Evolutionary conservation across 2,329 filamentous ascomycete genomes (phyloP), one percentile per base, ranked within the genome.

Genomic region (Colletotrichum graminicola): DNA sequence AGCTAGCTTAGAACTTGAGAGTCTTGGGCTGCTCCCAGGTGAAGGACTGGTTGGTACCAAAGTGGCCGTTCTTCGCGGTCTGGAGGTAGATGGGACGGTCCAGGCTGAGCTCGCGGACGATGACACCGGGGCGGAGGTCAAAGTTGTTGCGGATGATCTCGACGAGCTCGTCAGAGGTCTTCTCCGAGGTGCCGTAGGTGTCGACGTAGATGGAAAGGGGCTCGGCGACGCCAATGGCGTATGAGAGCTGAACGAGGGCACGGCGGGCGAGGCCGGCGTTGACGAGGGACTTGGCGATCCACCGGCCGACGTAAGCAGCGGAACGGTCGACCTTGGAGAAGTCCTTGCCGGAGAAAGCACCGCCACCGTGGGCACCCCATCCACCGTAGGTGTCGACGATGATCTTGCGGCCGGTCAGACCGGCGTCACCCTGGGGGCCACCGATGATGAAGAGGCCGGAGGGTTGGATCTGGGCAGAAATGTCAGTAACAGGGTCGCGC

Each of bases 291-390:
- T 99, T 99, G 87, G 96, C 96, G 84, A 99, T 95, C 96, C 96
- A 99, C 83, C 96, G 94, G 77, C 90, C 95, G 78, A 98, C 91
- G 88, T 99, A 99, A 80, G 96, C 96, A 76, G 96, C 96, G 65
- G 96, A 98, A 79, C 96, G 94, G 83, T 99, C 96, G 85, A 99
- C 96, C 91, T 99, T 99, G 90, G 94, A 98, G 91, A 98, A 99
- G 85, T 99, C 96, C 92, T 99, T 99, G 81, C 96, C 96, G 80
- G 96, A 98, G 93, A 99, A 99, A 84, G 96, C 96, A 92, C 96
- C 96, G 89, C 96, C 96, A 89, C 96, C 96, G 90, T 99, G 96
- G 79, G 96, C 96, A 87, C 96, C 96, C 96, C 96, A 98, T 80
- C 96, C 96, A 88, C 96, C 96, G 88, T 99, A 99, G 84, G 96